Percentiles rank a stretch among this genome's conserved stretches.
phyloP scores from a whole-genome alignment of 805 yeast genomes.

The Starmerella stigmatis region DNA sequence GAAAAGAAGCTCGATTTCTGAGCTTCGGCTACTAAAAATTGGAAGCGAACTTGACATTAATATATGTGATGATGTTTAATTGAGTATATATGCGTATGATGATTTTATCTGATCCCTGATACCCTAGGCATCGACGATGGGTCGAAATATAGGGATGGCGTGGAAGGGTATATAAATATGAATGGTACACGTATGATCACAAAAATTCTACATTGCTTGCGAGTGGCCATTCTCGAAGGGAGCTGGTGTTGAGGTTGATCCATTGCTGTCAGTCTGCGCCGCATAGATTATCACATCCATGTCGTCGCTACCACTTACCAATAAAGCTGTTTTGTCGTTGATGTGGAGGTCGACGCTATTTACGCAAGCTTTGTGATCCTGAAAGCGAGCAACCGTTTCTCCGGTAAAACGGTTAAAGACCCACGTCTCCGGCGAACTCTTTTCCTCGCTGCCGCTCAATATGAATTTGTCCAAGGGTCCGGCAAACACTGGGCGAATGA shows the following conservation, averaged over 20 bases:
- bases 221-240: too few relatives aligned
- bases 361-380: slow-evolving; percentile 57
- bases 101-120: too few relatives aligned
- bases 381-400: slow-evolving; percentile 47
- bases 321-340: slow-evolving; percentile 39
- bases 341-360: slow-evolving; percentile 51
- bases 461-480: slow-evolving; percentile 58
- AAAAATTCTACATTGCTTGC: too few relatives aligned
- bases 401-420: slow-evolving; percentile 71
- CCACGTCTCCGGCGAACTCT: slow-evolving; percentile 41
- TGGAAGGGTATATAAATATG: too few relatives aligned
- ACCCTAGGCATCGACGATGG: too few relatives aligned
- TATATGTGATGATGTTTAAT: too few relatives aligned
- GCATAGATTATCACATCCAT: slow-evolving; percentile 35
- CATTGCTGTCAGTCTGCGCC: not conserved
- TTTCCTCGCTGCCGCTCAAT: slow-evolving; percentile 78
- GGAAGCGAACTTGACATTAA: not conserved
- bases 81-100: too few relatives aligned
- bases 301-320: slow-evolving; percentile 78
- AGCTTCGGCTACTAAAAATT: not conserved
- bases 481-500: slow-evolving; percentile 71
- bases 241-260: too few relatives aligned
- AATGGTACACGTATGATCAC: too few relatives aligned
- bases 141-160: too few relatives aligned
- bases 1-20: slow-evolving; percentile 49